Conservation (phyloP, 371 early-diverging fungal species). For the Syncephalis fuscata region DNA sequence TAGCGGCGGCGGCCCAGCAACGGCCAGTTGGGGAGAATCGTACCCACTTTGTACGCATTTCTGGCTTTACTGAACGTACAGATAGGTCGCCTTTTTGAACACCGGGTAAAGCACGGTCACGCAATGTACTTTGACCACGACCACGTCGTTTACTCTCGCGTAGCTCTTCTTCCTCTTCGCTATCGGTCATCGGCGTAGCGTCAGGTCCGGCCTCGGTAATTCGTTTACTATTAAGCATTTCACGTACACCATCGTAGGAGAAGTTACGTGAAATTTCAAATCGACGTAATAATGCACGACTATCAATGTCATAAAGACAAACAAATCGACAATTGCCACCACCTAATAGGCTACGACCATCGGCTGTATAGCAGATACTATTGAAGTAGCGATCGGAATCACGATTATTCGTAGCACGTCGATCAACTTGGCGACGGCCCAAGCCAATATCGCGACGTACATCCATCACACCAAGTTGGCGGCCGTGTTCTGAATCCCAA, state of each 20-base stretch:
- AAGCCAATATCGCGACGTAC: constrained; percentile 86
- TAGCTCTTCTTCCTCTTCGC: constrained; percentile 66
- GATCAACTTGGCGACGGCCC: constrained; percentile 62
- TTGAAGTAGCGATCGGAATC: constrained; percentile 79
- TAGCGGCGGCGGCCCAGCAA: constrained; percentile 92
- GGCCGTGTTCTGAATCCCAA: constrained; percentile 68
- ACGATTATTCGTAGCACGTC: constrained; percentile 67
- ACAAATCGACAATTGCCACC: constrained; percentile 91
- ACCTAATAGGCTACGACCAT: constrained; percentile 77
- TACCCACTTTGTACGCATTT: constrained; percentile 66
- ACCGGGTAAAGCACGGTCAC: constrained; percentile 71
- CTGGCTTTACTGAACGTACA: constrained; percentile 52
- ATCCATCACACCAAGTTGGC: constrained; percentile 60
- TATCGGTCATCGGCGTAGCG: constrained; percentile 47
- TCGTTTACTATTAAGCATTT: constrained; percentile 68
- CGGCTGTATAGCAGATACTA: constrained; percentile 84
- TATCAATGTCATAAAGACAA: constrained; percentile 81
- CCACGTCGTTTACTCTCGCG: constrained; percentile 15
- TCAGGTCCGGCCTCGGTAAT: constrained; percentile 93
- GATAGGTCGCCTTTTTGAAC: constrained; percentile 72
- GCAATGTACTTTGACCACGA: too few relatives aligned
- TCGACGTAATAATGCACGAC: constrained; percentile 60
- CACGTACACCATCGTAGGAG: constrained; percentile 83
- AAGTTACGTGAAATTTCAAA: constrained; percentile 84
- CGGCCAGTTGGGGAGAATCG: constrained; percentile 86